Evolutionary conservation across 2,329 filamentous ascomycete genomes (phyloP).

Genomic region (Xylaria sp.): DNA sequence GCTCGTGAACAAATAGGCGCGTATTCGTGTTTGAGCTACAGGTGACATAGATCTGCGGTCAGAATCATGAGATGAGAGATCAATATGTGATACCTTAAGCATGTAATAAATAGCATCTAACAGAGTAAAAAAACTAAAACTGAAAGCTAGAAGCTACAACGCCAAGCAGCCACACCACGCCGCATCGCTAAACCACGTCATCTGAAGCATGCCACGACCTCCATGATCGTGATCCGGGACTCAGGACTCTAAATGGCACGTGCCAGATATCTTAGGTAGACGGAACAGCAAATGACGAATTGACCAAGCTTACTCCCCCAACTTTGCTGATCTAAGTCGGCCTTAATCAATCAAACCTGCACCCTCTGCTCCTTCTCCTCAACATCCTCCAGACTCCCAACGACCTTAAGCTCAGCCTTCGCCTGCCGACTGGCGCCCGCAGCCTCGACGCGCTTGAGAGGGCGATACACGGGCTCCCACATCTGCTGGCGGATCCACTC

Average conservation of each 20-base stretch:
- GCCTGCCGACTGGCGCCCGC: constrained; percentile 66
- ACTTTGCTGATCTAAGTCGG: background rate
- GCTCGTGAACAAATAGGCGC: too few relatives aligned
- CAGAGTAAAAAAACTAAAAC: too few relatives aligned
- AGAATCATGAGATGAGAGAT: too few relatives aligned
- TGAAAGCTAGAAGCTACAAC: too few relatives aligned
- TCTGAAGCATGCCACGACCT: too few relatives aligned
- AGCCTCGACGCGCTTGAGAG: constrained; percentile 67
- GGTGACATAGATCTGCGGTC: too few relatives aligned
- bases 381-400: constrained; percentile 52
- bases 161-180: too few relatives aligned
- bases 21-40: too few relatives aligned
- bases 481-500: constrained; percentile 82
- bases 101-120: too few relatives aligned
- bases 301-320: background rate
- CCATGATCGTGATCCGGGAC: too few relatives aligned
- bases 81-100: too few relatives aligned
- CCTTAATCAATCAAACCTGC: constrained; percentile 1
- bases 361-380: constrained; percentile 31
- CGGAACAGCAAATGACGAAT: background rate
- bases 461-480: constrained; percentile 79
- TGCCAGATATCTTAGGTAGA: background rate
- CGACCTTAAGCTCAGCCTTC: constrained; percentile 66
- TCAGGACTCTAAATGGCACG: background rate
- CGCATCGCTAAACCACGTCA: too few relatives aligned